Evolutionary conservation across 148 eudicot species (phyloP).

Genomic region (Vaccinium myrtillus): DNA sequence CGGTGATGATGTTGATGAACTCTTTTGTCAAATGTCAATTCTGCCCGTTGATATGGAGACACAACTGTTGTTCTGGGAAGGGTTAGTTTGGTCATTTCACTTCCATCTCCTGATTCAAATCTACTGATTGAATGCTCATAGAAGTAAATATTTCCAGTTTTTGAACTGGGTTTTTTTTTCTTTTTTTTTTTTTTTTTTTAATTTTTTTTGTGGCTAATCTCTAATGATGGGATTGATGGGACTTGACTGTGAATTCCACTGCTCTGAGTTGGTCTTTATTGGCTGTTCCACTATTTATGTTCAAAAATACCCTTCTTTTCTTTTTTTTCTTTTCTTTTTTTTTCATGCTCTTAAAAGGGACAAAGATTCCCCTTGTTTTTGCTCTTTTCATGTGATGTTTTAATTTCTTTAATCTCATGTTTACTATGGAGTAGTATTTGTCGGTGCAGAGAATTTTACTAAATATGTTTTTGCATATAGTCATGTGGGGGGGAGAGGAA

Average conservation of each 20-base stretch:
- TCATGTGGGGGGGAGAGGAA: neutral
- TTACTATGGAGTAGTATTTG: neutral
- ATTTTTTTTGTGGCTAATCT: too few species aligned
- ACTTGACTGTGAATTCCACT: neutral
- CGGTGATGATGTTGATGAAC: neutral
- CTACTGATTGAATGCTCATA: neutral
- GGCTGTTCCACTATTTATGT: neutral
- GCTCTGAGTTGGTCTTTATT: neutral
- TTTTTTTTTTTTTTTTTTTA: neutral
- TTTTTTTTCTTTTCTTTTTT: neutral
- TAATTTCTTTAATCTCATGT: neutral
- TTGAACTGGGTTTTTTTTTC: neutral
- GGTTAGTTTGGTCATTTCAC: slow-evolving; percentile 7
- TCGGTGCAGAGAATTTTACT: neutral
- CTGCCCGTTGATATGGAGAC: slow-evolving; percentile 4
- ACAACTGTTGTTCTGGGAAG: neutral
- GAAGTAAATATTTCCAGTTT: neutral
- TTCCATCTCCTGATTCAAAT: neutral
- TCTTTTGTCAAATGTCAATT: neutral
- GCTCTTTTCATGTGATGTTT: neutral
- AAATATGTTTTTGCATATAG: neutral
- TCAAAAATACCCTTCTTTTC: neutral
- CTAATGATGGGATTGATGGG: neutral
- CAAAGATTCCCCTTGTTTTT: neutral
- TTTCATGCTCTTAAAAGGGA: neutral